Base-by-base conservation (phyloP, 1,139 yeast species). In the Hansenula sp. region DNA sequence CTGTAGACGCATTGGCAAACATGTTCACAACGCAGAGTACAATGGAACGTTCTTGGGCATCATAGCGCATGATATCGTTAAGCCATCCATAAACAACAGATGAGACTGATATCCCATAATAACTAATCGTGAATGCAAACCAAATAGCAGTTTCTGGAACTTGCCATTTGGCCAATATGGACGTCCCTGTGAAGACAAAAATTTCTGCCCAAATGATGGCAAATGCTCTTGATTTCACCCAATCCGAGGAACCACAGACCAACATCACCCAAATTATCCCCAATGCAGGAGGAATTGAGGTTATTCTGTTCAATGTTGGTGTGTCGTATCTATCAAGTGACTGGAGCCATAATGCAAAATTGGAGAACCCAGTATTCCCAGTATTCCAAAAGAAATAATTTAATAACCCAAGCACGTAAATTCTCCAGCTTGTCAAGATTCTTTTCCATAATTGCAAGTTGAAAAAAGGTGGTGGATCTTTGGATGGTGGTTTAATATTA, bases 381-480 rank as follows among this genome's bases (percentile, higher is more conserved):
- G 75, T 74, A 57, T 77, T 78, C 81, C 82, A 79, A 53, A 79
- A 76, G 57, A 77, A 68, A 34, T 74, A 65, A 51, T 74, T 69
- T 76, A 77, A 74, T 34, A 71, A 57, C 5, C 68, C 55, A 44
- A 75, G 62, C 4, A 75, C 68, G 46, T 73, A 76, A 41, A 76
- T 61, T 53, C 75, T 76, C 81, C 81, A 76, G 27, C 72, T 62
- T 7, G 68, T 58, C 35, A 76, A 61, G 25, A 74, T 70, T 24
- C 62, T 59, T 49, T 67, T 72, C 79, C 79, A 76, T 28, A 68
- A 52, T 9, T 64, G 51, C 42, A 45, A 40, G 42, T 47, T 51
- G 42, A 71, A 62, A 43, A 70, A 61, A 30, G 63, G 40, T 33
- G 37, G 38, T 30, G 31, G 35, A 9, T 36, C 25, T 30, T 34